phyloP scores from a whole-genome alignment of 139 green algal species.

The Asterochloris sp. region DNA sequence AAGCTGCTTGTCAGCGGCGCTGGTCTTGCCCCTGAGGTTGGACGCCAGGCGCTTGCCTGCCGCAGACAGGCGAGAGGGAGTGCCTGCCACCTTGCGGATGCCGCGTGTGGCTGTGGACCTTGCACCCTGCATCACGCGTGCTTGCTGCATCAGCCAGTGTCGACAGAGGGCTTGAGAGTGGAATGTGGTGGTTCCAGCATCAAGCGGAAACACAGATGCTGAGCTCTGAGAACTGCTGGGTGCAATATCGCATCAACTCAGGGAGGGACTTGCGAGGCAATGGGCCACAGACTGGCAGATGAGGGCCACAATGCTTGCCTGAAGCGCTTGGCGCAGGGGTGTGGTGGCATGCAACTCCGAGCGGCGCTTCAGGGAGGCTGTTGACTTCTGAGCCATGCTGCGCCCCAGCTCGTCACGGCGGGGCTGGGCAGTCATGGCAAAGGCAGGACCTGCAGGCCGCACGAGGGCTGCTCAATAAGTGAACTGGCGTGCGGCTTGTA shows the following conservation, averaged over 20 bases:
- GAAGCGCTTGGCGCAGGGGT: background rate
- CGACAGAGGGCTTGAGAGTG: too few species aligned
- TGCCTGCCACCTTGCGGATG: background rate
- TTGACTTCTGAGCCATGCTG: slow-evolving; percentile 21
- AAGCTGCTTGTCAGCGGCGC: background rate
- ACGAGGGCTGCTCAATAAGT: background rate
- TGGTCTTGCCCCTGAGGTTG: slow-evolving; percentile 14
- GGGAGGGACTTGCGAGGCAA: too few species aligned
- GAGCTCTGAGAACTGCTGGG: too few species aligned
- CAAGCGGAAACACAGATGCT: too few species aligned
- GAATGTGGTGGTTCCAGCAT: too few species aligned
- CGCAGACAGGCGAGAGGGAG: slow-evolving; percentile 25
- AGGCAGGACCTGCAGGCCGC: slow-evolving; percentile 20
- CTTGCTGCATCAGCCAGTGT: too few species aligned
- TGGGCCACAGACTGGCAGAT: too few species aligned
- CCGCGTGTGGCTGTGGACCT: background rate
- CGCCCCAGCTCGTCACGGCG: slow-evolving; percentile 16
- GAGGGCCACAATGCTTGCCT: background rate
- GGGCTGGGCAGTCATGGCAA: slow-evolving; percentile 26
- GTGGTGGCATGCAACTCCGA: background rate
- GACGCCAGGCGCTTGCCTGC: slow-evolving; percentile 40
- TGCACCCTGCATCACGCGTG: too few species aligned
- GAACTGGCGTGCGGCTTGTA: background rate
- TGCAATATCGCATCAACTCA: too few species aligned
- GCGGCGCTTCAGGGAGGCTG: slow-evolving; percentile 20